Base-by-base conservation (phyloP, 306 rosid genomes). In the Alnus rubra region DNA sequence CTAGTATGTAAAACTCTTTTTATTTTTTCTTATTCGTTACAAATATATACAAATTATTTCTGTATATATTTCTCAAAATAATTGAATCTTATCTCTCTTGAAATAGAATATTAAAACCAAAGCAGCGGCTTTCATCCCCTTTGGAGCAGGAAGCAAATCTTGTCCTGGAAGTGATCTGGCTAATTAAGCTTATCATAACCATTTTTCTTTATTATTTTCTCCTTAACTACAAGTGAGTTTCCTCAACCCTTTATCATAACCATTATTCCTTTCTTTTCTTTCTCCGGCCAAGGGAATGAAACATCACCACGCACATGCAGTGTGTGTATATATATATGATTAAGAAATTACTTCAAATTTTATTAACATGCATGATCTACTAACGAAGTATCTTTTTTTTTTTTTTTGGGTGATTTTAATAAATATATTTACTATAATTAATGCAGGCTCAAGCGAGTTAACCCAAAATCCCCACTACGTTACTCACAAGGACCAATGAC, bases 101-200 rank as follows among this genome's bases (percentile, higher is more conserved):
- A 3, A 64, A 2, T 47, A 82, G 86, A 69, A 78, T 60, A 59
- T 42, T 4, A 82, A 59, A 68, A 23, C 67, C 0, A 82, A 62
- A 78, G 65, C 60, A 65, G 79, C 79, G 9, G 75, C 73, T 48
- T 82, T 78, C 79, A 65, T 82, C 12, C 86, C 86, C 7, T 82
- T 74, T 42, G 86, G 86, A 67, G 79, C 67, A 54, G 86, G 86
- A 58, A 68, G n/a, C 67, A 78, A 59, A 49, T 51, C 68, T 9
- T 82, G 86, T 39, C 86, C 82, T 28, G 82, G 86, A 48, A 58
- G 37, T 19, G 86, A 82, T 28, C 74, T 82, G 35, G 73, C 76
- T 37, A n/a, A n/a, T n/a, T n/a, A 82, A 78, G 71, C 82, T 82
- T 55, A 76, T 77, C 33, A 78, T 82, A 8, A 42, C 82, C 54